These are phyloP conservation scores for Ophiostoma montium DNA, from an alignment of 2,329 filamentous ascomycete species.

Conservation along the genomic window DNA sequence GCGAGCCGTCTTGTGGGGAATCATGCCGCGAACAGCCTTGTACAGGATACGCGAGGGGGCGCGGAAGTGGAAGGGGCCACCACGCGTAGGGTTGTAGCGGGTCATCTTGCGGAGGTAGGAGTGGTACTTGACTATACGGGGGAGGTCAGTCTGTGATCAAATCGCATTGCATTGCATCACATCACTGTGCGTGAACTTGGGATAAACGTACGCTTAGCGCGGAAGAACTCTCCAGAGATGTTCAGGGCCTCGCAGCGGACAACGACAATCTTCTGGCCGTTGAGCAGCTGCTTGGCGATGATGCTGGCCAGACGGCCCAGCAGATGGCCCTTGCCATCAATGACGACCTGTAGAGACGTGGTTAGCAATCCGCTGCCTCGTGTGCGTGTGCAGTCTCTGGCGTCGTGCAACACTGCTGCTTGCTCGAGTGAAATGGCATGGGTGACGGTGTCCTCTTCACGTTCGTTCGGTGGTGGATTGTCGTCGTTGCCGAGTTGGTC, in stretches of 20 bases:
- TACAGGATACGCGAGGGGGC: conserved; percentile 99
- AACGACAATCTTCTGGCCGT: conserved; percentile 97
- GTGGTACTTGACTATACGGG: conserved; percentile 89
- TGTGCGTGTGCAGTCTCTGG: not conserved
- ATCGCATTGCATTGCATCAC: no score
- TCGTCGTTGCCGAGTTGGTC: no score
- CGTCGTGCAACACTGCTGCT: no score
- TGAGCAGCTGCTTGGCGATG: conserved; percentile 97
- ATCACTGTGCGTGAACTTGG: not conserved
- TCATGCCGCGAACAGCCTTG: conserved; percentile 99
- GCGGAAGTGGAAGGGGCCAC: conserved; percentile 99
- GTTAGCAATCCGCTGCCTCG: conserved; percentile 6
- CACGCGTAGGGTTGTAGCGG: conserved; percentile 97
- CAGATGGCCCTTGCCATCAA: conserved; percentile 99
- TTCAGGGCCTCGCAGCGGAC: conserved; percentile 98
- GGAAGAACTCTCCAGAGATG: conserved; percentile 99
- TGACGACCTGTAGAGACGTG: conserved; percentile 60
- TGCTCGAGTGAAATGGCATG: no score
- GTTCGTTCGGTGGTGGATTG: no score
- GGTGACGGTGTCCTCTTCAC: no score
- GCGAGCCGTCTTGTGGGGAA: conserved; percentile 98
- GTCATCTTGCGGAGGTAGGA: conserved; percentile 99
- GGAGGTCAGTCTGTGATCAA: not conserved
- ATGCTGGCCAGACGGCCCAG: conserved; percentile 97
- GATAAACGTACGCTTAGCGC: conserved; percentile 89